Evolutionary conservation across 2,329 filamentous ascomycete genomes (phyloP), one percentile per base, ranked within the genome.

Genomic region (Hortaea sp.): DNA sequence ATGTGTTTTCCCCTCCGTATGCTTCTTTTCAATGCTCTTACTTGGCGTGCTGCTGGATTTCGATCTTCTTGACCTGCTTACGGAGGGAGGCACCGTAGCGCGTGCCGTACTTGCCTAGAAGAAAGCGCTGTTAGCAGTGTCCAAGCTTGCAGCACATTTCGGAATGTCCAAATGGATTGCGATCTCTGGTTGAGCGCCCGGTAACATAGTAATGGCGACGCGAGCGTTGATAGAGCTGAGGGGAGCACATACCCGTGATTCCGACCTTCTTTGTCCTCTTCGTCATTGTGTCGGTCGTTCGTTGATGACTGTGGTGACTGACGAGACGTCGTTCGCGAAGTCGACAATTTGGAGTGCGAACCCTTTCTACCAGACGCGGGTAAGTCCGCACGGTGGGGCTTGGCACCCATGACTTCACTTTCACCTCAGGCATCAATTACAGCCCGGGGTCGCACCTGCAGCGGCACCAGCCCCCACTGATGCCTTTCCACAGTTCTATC

Each of bases 11-110:
- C 7, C 7, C 37, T 39, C 37, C 20, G 10, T 4, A 20, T 27
- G 37, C 7, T n/a, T 35, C 32, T 12, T 7, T 27, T 13, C 37
- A 20, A 39, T 20, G 37, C 37, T 39, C 37, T 39, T 39, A 39
- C 31, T 46, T 46, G n/a, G 39, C 13, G 80, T 98, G 92, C 76
- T 97, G 92, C 66, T 87, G 86, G 73, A 97, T 86, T 84, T 97
- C 92, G 85, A 95, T 95, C 86, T 95, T 95, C 88, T 97, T 97
- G 69, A 92, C 84, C 89, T 88, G 89, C 82, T 97, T 97, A 77
- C 90, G 87, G 75, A 97, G 88, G 67, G 92, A 97, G 71, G 92
- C 90, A 89, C 90, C 92, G 76, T 94, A 94, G 84, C 88, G 87
- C 70, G 85, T 89, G 81, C 89, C 89, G 77, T 95, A 95, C 83